A percentile compares a stretch with the other conserved stretches of the same genome.
Evolutionary conservation across 2,329 filamentous ascomycete species (phyloP).

Genomic region (Tolypocladium inflatum): DNA sequence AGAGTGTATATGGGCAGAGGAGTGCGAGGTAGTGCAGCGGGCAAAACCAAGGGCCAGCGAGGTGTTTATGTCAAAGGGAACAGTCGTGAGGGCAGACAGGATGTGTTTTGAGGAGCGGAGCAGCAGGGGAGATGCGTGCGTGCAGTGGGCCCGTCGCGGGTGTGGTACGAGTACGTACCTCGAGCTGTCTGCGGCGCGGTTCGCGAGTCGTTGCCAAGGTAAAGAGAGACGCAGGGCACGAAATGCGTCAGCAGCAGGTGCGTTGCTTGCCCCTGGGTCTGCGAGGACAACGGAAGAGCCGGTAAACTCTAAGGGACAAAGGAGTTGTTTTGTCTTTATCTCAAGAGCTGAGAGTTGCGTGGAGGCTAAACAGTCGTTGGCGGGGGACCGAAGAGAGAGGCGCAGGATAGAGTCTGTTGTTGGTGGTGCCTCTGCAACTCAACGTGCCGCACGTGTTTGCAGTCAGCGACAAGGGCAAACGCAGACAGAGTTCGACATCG

Average conservation of each 20-base stretch:
- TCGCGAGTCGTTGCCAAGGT: slow-evolving; percentile 9
- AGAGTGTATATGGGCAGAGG: slow-evolving; percentile 11
- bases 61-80: slow-evolving; percentile 23
- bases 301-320: not conserved
- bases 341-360: not conserved
- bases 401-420: not conserved
- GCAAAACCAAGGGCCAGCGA: slow-evolving; percentile 15
- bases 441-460: not conserved
- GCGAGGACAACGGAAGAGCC: not conserved
- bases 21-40: slow-evolving; percentile 10
- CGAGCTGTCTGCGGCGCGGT: slow-evolving; percentile 2
- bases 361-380: not conserved
- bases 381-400: not conserved
- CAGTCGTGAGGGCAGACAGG: slow-evolving; percentile 21
- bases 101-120: slow-evolving; percentile 28
- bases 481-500: not conserved
- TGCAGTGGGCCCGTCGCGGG: slow-evolving; percentile 10
- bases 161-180: slow-evolving; percentile 12
- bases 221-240: not conserved
- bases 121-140: slow-evolving; percentile 18
- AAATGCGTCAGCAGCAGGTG: not conserved
- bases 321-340: not conserved
- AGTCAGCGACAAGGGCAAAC: not conserved
- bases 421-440: not conserved
- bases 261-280: not conserved